phyloP scores from a whole-genome alignment of 2,329 filamentous ascomycete genomes.

The Didymella sp. region DNA sequence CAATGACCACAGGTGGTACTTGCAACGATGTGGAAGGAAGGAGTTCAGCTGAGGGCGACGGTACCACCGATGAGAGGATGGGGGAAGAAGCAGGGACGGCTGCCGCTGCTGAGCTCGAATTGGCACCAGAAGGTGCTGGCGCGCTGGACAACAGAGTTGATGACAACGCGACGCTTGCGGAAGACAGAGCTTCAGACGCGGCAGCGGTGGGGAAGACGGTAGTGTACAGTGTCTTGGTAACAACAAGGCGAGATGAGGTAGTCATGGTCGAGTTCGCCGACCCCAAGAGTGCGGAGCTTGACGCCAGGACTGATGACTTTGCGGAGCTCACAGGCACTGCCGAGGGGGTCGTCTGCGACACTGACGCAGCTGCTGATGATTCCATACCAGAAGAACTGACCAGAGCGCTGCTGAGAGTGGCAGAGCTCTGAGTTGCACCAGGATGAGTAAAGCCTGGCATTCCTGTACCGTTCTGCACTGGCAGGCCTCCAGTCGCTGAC shows the following conservation, averaged over 20 bases:
- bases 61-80: slow-evolving; percentile 2
- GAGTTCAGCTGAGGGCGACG: slow-evolving; percentile 2
- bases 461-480: slow-evolving; percentile 24
- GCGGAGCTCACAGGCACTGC: slow-evolving; percentile 6
- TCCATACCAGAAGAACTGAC: neutral
- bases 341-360: neutral
- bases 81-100: slow-evolving; percentile 3
- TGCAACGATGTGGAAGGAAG: slow-evolving; percentile 25
- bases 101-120: slow-evolving; percentile 12
- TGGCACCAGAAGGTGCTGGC: neutral
- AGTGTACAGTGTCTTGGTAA: slow-evolving; percentile 41
- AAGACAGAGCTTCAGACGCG: slow-evolving; percentile 7
- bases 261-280: slow-evolving; percentile 17
- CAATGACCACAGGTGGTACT: slow-evolving; percentile 38
- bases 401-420: slow-evolving; percentile 1
- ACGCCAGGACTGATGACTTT: neutral
- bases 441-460: slow-evolving; percentile 33
- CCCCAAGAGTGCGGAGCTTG: slow-evolving; percentile 7
- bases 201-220: slow-evolving; percentile 32
- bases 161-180: slow-evolving; percentile 3
- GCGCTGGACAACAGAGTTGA: slow-evolving; percentile 1
- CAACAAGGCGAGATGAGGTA: slow-evolving; percentile 22
- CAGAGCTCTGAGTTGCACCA: slow-evolving; percentile 12
- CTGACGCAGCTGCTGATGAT: slow-evolving; percentile 6
- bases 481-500: slow-evolving; percentile 12